These are phyloP conservation scores for Sesbania bispinosa DNA, from an alignment of 306 rosid genomes.

Conservation along the genomic window DNA sequence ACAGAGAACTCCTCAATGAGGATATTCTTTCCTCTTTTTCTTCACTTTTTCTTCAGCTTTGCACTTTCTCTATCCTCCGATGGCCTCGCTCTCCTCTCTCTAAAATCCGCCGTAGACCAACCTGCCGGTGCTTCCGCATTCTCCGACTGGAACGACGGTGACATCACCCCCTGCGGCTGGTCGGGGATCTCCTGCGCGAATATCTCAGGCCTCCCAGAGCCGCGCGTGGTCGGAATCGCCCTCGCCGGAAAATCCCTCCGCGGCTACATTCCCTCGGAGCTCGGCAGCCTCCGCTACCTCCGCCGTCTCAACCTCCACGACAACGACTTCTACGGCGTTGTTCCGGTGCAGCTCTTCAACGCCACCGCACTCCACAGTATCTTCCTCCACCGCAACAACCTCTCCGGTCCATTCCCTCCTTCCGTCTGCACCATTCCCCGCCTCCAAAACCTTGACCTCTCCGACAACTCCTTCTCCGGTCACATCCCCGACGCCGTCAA, in stretches of 20 bases:
- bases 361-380: conserved; percentile 88
- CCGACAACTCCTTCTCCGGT: conserved; percentile 74
- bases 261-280: conserved; percentile 90
- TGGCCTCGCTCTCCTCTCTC: conserved; percentile 81
- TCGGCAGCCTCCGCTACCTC: conserved; percentile 63
- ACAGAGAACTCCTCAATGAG: neutral
- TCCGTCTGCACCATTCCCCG: conserved; percentile 69
- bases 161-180: conserved; percentile 71
- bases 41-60: conserved; percentile 6
- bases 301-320: conserved; percentile 85
- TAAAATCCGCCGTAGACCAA: conserved; percentile 74
- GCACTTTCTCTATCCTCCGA: conserved; percentile 61
- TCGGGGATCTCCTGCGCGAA: conserved; percentile 74
- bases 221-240: conserved; percentile 78
- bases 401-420: conserved; percentile 71
- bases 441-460: conserved; percentile 79
- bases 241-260: conserved; percentile 70
- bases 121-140: conserved; percentile 34
- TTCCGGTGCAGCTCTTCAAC: conserved; percentile 77
- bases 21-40: neutral
- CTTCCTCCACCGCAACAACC: conserved; percentile 83
- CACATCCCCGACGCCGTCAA: conserved; percentile 36
- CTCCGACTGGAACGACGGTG: conserved; percentile 69
- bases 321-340: conserved; percentile 70
- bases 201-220: conserved; percentile 51